A percentile compares a stretch with the other conserved stretches of the same genome.
These are phyloP conservation scores for Pleurotus giganteus DNA, from an alignment of 768 basidiomycete species.

Conservation along the genomic window DNA sequence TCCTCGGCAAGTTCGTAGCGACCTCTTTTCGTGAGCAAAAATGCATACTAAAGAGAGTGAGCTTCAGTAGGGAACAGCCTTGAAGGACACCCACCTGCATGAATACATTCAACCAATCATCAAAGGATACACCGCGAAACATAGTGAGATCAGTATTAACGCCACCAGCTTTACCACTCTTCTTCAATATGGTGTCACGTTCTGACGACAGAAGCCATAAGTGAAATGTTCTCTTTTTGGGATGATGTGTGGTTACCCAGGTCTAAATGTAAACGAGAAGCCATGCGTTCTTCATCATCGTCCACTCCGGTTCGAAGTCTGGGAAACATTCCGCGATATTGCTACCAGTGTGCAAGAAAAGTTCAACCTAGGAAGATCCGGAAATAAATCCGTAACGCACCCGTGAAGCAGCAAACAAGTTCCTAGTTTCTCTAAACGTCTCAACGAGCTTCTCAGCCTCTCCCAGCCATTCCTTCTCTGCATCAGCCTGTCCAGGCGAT, in stretches of 20 bases:
- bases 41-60: constrained; percentile 57
- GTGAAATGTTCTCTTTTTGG: neutral
- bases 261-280: constrained; percentile 71
- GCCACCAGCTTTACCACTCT: constrained; percentile 39
- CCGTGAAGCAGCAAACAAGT: constrained; percentile 75
- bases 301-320: constrained; percentile 43
- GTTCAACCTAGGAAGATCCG: neutral
- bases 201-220: constrained; percentile 32
- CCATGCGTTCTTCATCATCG: constrained; percentile 69
- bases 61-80: neutral
- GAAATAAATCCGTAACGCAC: constrained; percentile 45
- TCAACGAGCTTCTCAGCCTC: constrained; percentile 88
- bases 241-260: constrained; percentile 44
- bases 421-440: constrained; percentile 83
- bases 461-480: constrained; percentile 72
- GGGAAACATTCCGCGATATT: constrained; percentile 68
- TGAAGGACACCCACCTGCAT: constrained; percentile 62
- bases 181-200: constrained; percentile 45
- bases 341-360: constrained; percentile 24
- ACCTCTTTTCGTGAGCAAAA: constrained; percentile 60
- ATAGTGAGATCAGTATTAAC: constrained; percentile 48
- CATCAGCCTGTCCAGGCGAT: constrained; percentile 40
- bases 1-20: constrained; percentile 72
- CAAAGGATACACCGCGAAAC: constrained; percentile 81
- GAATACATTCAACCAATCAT: constrained; percentile 82